Evolutionary conservation across 257 asterid species (phyloP).

Genomic region (Linderniella brevidens): DNA sequence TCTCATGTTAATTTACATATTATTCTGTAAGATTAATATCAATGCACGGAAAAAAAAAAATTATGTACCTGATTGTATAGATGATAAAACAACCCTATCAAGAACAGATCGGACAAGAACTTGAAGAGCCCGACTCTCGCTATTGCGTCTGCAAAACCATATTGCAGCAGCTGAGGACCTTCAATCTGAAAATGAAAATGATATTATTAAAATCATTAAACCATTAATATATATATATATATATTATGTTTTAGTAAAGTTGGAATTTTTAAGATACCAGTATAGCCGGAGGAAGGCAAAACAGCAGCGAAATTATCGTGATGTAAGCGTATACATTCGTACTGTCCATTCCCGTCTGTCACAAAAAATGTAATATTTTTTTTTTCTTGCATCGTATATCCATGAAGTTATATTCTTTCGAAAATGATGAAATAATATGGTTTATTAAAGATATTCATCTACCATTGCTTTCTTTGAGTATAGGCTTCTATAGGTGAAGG

Average conservation of each 20-base stretch:
- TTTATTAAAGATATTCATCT: constrained; percentile 2
- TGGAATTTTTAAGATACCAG: constrained; percentile 16
- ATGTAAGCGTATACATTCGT: constrained; percentile 85
- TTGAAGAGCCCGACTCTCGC: constrained; percentile 75
- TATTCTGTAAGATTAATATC: no score
- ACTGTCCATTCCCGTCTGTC: constrained; percentile 87
- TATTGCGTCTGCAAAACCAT: constrained; percentile 79
- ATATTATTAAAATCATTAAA: no score
- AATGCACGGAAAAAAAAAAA: no score
- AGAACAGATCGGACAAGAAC: constrained; percentile 78
- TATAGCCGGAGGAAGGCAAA: constrained; percentile 83
- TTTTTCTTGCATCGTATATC: no score
- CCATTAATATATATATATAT: no score
- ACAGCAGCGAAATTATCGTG: constrained; percentile 53
- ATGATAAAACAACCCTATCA: constrained; percentile 99
- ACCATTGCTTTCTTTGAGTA: constrained; percentile 99
- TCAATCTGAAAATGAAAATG: constrained; percentile 29
- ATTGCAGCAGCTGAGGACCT: constrained; percentile 65
- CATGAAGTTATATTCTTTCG: no score
- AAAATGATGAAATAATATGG: background rate
- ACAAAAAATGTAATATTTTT: background rate
- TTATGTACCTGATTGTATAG: constrained; percentile 84
- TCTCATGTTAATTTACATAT: no score
- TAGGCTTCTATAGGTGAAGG: constrained; percentile 96
- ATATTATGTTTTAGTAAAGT: no score